phyloP scores from a whole-genome alignment of 371 early-diverging fungal species.

The Polyrhizophydium stewartii region DNA sequence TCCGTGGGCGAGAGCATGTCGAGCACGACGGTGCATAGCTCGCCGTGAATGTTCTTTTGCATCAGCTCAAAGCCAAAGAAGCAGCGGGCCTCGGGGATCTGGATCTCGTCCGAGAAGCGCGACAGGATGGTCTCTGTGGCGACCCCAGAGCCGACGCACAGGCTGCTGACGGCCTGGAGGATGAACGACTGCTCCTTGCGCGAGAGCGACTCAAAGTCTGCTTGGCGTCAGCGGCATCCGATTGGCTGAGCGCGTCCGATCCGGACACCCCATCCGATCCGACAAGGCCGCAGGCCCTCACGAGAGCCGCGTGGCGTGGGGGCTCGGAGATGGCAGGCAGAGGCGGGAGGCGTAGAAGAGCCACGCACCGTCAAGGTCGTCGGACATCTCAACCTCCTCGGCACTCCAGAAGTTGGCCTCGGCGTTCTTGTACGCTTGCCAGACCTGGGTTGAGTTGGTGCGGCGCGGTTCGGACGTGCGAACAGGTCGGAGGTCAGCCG shows the following conservation, averaged over 20 bases:
- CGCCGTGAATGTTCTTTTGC: constrained; percentile 40
- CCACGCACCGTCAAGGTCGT: constrained; percentile 30
- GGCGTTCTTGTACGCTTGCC: constrained; percentile 37
- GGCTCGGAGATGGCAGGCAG: no score
- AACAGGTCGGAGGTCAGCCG: no score
- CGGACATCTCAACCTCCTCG: constrained; percentile 40
- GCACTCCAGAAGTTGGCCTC: constrained; percentile 45
- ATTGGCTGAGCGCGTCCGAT: not conserved
- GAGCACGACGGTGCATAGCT: constrained; percentile 25
- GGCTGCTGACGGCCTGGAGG: constrained; percentile 8
- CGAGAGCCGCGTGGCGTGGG: no score
- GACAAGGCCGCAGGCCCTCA: no score
- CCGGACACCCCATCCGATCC: no score
- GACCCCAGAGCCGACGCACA: constrained; percentile 9
- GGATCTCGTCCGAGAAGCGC: constrained; percentile 31
- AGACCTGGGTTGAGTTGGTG: constrained; percentile 16
- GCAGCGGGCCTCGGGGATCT: constrained; percentile 40
- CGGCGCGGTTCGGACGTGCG: no score
- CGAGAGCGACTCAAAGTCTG: constrained; percentile 17
- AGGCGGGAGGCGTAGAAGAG: no score
- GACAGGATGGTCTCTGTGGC: constrained; percentile 12
- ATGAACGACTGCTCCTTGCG: constrained; percentile 24
- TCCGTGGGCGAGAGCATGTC: constrained; percentile 18
- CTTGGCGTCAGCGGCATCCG: not conserved
- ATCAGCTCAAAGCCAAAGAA: constrained; percentile 43